Conservation (phyloP, 1,284 basidiomycete genomes). For the Ganoderma boninense region DNA sequence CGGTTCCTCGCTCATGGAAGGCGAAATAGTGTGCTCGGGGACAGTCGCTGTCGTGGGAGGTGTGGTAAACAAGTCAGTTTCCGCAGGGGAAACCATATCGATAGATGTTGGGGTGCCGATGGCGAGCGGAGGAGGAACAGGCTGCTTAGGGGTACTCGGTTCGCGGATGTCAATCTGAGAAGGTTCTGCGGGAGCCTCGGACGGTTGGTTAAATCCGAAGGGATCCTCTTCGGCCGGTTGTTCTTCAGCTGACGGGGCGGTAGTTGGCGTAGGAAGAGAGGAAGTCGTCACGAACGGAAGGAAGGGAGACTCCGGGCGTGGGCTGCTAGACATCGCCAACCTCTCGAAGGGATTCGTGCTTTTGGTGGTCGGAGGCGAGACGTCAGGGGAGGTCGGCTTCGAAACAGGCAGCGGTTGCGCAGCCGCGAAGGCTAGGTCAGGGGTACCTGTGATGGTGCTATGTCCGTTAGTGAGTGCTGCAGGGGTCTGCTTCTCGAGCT, state of each 20-base stretch:
- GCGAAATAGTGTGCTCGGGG: conserved; percentile 19
- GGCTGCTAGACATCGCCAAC: conserved; percentile 59
- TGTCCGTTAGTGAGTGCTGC: conserved; percentile 37
- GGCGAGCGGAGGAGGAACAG: conserved; percentile 21
- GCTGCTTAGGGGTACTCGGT: conserved; percentile 33
- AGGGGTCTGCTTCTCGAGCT: conserved; percentile 46
- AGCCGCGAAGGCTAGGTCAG: conserved; percentile 63
- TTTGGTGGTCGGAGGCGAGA: conserved; percentile 53
- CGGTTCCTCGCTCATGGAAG: conserved; percentile 3
- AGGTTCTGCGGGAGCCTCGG: conserved; percentile 39
- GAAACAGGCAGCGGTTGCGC: conserved; percentile 74
- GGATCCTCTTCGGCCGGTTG: conserved; percentile 51
- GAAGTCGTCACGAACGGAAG: conserved; percentile 55
- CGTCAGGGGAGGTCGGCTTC: conserved; percentile 74
- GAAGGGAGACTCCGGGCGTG: conserved; percentile 66
- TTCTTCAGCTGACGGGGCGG: conserved; percentile 15
- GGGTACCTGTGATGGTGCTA: conserved; percentile 38
- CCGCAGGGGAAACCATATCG: conserved; percentile 45
- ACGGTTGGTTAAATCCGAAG: conserved; percentile 64
- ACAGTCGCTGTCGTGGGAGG: conserved; percentile 58
- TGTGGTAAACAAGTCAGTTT: conserved; percentile 67
- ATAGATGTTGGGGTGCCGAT: conserved; percentile 22
- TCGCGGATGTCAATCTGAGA: conserved; percentile 20
- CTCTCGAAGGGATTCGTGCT: conserved; percentile 97
- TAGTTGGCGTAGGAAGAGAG: conserved; percentile 39